These are phyloP conservation scores for Pythium grandisporangium DNA, from an alignment of 352 stramenopile species.

Conservation along the genomic window DNA sequence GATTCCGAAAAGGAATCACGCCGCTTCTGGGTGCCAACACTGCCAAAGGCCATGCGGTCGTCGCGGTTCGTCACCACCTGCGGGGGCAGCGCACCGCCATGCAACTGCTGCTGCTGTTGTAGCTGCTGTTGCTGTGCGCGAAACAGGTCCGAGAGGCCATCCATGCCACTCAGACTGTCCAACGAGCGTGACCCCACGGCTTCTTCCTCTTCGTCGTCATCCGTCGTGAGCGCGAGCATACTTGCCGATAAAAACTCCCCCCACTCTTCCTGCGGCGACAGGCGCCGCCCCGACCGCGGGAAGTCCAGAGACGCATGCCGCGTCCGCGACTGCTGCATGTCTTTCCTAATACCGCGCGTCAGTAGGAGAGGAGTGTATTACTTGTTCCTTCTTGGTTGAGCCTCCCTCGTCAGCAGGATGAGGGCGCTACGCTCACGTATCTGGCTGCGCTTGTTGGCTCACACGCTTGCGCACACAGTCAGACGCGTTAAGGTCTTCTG, in stretches of 20 bases:
- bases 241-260: conserved; percentile 22
- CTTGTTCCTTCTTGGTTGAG: too few species aligned
- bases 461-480: too few species aligned
- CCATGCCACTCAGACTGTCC: conserved; percentile 12
- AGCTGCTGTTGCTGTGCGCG: too few species aligned
- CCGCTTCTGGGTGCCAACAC: conserved; percentile 1
- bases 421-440: too few species aligned
- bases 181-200: conserved; percentile 18
- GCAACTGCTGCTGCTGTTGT: too few species aligned
- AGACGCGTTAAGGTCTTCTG: too few species aligned
- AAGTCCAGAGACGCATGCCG: conserved; percentile 24
- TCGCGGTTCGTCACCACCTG: background rate
- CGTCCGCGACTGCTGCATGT: conserved; percentile 15
- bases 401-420: background rate
- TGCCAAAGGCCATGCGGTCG: background rate
- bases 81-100: too few species aligned
- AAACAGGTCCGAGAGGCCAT: too few species aligned
- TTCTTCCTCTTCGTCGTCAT: conserved; percentile 15
- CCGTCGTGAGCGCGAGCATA: conserved; percentile 20
- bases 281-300: conserved; percentile 10
- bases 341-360: background rate
- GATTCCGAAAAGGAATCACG: conserved; percentile 21
- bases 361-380: too few species aligned
- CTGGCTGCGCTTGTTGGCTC: background rate
- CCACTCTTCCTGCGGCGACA: conserved; percentile 21